Conservation (phyloP, 306 rosid species). For the Vigna radiata region DNA sequence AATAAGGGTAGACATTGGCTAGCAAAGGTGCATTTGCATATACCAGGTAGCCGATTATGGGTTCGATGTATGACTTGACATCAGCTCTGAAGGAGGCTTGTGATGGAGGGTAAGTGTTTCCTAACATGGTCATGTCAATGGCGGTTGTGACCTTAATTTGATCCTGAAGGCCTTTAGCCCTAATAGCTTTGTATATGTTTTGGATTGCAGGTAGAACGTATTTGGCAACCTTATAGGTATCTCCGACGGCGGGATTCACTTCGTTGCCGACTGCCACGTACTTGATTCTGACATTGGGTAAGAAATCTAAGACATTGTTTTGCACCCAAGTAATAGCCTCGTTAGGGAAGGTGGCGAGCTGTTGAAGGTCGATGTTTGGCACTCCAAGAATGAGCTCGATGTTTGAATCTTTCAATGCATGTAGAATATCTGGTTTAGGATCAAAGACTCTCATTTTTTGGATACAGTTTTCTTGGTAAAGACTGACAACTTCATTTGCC, state of each 20-base stretch:
- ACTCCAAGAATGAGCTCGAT: slow-evolving; percentile 65
- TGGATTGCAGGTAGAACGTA: slow-evolving; percentile 57
- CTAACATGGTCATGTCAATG: slow-evolving; percentile 62
- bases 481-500: slow-evolving; percentile 51
- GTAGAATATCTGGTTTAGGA: slow-evolving; percentile 54
- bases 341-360: slow-evolving; percentile 50
- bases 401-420: slow-evolving; percentile 60
- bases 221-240: slow-evolving; percentile 39
- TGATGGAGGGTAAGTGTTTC: slow-evolving; percentile 60
- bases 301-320: slow-evolving; percentile 50
- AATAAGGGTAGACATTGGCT: slow-evolving; percentile 69
- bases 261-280: slow-evolving; percentile 70
- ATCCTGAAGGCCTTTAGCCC: slow-evolving; percentile 49
- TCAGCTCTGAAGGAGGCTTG: slow-evolving; percentile 59
- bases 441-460: slow-evolving; percentile 54
- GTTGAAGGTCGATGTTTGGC: slow-evolving; percentile 59
- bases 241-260: slow-evolving; percentile 58
- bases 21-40: slow-evolving; percentile 63
- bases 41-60: slow-evolving; percentile 56
- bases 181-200: slow-evolving; percentile 57
- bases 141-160: slow-evolving; percentile 24
- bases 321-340: slow-evolving; percentile 57
- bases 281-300: slow-evolving; percentile 56
- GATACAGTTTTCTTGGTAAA: slow-evolving; percentile 46
- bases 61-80: slow-evolving; percentile 57